Percentiles rank a stretch among this genome's conserved stretches.
These are phyloP conservation scores for Penicillium digitatum DNA, from an alignment of 2,329 filamentous ascomycete species.

Conservation along the genomic window DNA sequence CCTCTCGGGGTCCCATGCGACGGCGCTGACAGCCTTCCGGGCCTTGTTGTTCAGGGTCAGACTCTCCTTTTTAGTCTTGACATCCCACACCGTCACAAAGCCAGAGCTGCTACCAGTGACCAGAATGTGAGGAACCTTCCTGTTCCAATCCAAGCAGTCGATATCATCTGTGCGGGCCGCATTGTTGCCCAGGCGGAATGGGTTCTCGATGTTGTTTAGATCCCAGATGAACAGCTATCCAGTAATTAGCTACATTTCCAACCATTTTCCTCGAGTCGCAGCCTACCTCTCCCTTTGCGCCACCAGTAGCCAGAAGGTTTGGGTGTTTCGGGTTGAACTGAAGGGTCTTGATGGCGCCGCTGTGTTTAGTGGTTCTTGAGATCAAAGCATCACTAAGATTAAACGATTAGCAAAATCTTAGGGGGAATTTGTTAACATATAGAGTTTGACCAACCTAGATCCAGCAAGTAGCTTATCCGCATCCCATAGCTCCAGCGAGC, in stretches of 20 bases:
- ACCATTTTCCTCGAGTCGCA: background rate
- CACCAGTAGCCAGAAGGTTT: conserved; percentile 86
- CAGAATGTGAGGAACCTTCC: conserved; percentile 92
- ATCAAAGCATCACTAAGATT: conserved; percentile 66
- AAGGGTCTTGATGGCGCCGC: conserved; percentile 84
- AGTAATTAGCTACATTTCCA: conserved; percentile 2
- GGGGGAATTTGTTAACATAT: background rate
- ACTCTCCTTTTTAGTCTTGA: conserved; percentile 96
- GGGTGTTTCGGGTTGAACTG: conserved; percentile 95
- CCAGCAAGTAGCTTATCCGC: conserved; percentile 63
- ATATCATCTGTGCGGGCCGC: conserved; percentile 91
- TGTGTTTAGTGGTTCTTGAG: conserved; percentile 84
- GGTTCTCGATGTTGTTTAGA: conserved; percentile 80
- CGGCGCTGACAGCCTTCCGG: conserved; percentile 87
- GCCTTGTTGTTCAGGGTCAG: conserved; percentile 85
- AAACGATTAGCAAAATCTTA: conserved; percentile 15
- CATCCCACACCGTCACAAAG: conserved; percentile 97
- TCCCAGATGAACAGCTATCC: conserved; percentile 80
- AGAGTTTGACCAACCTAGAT: conserved; percentile 43
- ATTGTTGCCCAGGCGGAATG: conserved; percentile 81
- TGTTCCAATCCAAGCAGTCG: conserved; percentile 97
- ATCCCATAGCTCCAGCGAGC: conserved; percentile 89
- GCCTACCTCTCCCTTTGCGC: conserved; percentile 73
- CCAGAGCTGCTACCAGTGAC: conserved; percentile 90
- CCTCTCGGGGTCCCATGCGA: conserved; percentile 95